Base-by-base conservation (phyloP, 1,284 basidiomycete genomes). In the Ustilago cynodontis region DNA sequence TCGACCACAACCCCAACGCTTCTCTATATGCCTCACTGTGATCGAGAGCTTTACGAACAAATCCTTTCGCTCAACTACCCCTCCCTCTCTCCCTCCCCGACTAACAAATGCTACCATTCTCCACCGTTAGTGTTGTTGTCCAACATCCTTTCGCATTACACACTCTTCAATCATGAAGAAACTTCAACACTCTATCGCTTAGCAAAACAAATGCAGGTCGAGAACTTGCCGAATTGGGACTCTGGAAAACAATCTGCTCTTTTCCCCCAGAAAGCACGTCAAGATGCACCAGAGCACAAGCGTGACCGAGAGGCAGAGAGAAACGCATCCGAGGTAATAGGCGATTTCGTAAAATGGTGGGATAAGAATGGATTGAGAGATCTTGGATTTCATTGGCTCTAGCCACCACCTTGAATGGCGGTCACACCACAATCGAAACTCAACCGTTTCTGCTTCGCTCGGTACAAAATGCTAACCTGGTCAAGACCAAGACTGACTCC, bases 11-110 rank as follows among this genome's bases (percentile, higher is more conserved):
- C 31, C 4, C 53, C 59, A 0, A 67, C 70, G 0, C 47, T 77
- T 1, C 66, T 73, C 1, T 77, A 73, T 47, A 77, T 77, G 75
- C 75, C 75, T 2, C 75, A 77, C 35, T 77, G 75, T 64, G 70
- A 69, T 14, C 24, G 63, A 18, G 33, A 53, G 1, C 58, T 77
- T 3, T 77, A 77, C 75, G 66, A 77, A 60, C 0, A 20, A 11
- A 11, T 72, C 1, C 58, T 73, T 10, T 35, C 61, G 18, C 57
- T 51, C 52, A 61, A 59, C 53, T 39, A 51, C 26, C 35, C 55
- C 24, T 1, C 47, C 29, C 3, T 28, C 43, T 11, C 18, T 49
- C 16, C 24, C 16, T 3, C 33, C 33, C 13, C 2, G 29, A 20
- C 28, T 29, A n/a, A n/a, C n/a, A n/a, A n/a, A n/a, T n/a, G n/a